Conservation (phyloP, 2,329 filamentous ascomycete species). For the Fusarium sp. region DNA sequence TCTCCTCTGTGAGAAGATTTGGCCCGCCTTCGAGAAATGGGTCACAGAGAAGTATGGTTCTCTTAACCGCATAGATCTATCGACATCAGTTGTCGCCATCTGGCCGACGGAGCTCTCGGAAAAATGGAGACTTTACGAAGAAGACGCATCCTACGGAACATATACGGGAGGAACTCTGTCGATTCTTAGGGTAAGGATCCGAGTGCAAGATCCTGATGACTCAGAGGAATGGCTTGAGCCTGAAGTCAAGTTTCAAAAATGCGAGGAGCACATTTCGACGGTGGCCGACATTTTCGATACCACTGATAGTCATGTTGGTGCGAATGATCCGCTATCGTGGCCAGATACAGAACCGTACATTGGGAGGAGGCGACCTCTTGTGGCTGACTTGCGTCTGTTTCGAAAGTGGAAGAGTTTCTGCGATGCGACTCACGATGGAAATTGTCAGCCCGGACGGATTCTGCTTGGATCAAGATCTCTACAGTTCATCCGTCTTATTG, state of each 20-base stretch:
- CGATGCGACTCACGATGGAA: neutral
- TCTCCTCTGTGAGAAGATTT: neutral
- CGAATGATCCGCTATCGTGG: fast-evolving
- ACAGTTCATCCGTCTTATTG: neutral
- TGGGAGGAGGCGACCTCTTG: neutral
- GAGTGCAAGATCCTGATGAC: neutral
- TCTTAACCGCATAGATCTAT: neutral
- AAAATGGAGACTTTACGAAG: neutral
- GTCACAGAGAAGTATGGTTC: neutral
- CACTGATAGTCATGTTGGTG: fast-evolving
- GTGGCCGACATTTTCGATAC: neutral
- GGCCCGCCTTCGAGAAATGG: neutral
- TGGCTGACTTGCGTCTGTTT: neutral
- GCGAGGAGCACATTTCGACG: neutral
- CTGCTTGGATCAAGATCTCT: neutral
- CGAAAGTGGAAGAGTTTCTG: neutral
- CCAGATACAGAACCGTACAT: neutral
- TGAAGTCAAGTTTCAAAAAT: neutral
- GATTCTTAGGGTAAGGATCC: neutral
- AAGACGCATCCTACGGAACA: neutral
- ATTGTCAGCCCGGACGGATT: neutral
- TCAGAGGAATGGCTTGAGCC: neutral
- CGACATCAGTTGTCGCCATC: neutral
- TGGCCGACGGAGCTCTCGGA: neutral
- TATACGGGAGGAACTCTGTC: neutral